Percentiles rank a stretch among this genome's conserved stretches.
Evolutionary conservation across 768 basidiomycete genomes (phyloP).

Genomic region (Suillus cothurnatus): DNA sequence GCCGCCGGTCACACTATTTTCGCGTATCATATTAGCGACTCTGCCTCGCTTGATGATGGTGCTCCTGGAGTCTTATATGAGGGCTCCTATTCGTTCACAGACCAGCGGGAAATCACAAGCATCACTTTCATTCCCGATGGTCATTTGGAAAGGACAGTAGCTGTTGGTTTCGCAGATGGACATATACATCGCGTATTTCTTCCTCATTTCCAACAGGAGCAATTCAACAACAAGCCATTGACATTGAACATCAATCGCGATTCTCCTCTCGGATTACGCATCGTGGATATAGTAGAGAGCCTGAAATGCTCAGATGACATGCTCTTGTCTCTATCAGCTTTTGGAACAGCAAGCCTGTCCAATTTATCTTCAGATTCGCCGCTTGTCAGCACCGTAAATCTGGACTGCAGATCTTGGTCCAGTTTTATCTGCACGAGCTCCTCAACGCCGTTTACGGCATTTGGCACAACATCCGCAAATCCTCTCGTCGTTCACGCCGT

Average conservation of each 20-base stretch:
- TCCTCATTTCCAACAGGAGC: slow-evolving; percentile 20
- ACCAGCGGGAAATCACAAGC: slow-evolving; percentile 55
- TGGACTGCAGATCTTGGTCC: slow-evolving; percentile 63
- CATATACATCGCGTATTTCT: slow-evolving; percentile 49
- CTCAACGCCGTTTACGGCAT: slow-evolving; percentile 61
- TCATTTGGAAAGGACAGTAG: slow-evolving; percentile 45
- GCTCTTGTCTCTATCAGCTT: slow-evolving; percentile 60
- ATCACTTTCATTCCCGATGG: slow-evolving; percentile 51
- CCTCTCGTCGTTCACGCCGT: slow-evolving; percentile 65
- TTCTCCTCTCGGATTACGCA: slow-evolving; percentile 35
- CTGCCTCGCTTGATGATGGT: not conserved
- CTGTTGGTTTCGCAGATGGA: slow-evolving; percentile 64
- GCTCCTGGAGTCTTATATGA: slow-evolving; percentile 39
- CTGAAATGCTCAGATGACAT: slow-evolving; percentile 47
- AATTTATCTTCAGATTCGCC: slow-evolving; percentile 26
- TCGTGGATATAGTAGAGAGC: slow-evolving; percentile 55
- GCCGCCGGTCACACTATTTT: slow-evolving; percentile 61
- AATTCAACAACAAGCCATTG: slow-evolving; percentile 10
- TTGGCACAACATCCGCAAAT: slow-evolving; percentile 56
- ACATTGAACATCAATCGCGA: slow-evolving; percentile 25
- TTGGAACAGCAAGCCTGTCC: slow-evolving; percentile 49
- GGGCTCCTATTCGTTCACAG: slow-evolving; percentile 42
- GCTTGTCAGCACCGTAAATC: slow-evolving; percentile 37
- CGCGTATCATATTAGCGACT: slow-evolving; percentile 51
- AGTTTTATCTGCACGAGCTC: slow-evolving; percentile 55